Evolutionary conservation across 177 flowering plant genomes (phyloP).

Genomic region (Vitis hybrid): DNA sequence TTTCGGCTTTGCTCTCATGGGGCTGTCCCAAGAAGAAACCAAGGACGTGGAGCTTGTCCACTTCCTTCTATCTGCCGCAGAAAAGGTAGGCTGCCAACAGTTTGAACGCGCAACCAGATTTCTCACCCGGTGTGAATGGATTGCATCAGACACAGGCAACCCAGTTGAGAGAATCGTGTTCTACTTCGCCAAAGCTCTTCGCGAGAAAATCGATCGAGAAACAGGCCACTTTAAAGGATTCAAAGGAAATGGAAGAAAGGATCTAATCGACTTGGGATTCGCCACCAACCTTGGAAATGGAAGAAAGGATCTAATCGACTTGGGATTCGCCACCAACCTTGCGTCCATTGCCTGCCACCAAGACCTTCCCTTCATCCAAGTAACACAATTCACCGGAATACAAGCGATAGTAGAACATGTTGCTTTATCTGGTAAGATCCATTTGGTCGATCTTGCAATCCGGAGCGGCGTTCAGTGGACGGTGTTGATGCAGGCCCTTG

Average conservation of each 20-base stretch:
- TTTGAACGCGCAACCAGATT: conserved; percentile 42
- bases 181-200: conserved; percentile 39
- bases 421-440: conserved; percentile 18
- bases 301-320: neutral
- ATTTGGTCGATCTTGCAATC: conserved; percentile 35
- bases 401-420: conserved; percentile 30
- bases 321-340: conserved; percentile 7
- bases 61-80: conserved; percentile 57
- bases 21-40: conserved; percentile 41
- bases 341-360: conserved; percentile 5
- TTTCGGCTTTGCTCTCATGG: conserved; percentile 31
- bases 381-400: conserved; percentile 25
- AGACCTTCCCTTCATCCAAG: conserved; percentile 24
- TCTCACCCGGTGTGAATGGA: conserved; percentile 37
- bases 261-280: conserved; percentile 4
- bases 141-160: conserved; percentile 34
- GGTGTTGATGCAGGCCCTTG: conserved; percentile 32
- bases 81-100: conserved; percentile 41
- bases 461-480: conserved; percentile 35
- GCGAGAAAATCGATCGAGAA: conserved; percentile 32
- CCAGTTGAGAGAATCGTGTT: conserved; percentile 41
- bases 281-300: conserved; percentile 2
- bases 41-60: conserved; percentile 51
- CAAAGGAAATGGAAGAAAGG: neutral
- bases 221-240: conserved; percentile 12